Percentiles rank a stretch among this genome's conserved stretches.
Evolutionary conservation across 2,329 filamentous ascomycete genomes (phyloP).

Genomic region (Cucurbitaria berberidis): DNA sequence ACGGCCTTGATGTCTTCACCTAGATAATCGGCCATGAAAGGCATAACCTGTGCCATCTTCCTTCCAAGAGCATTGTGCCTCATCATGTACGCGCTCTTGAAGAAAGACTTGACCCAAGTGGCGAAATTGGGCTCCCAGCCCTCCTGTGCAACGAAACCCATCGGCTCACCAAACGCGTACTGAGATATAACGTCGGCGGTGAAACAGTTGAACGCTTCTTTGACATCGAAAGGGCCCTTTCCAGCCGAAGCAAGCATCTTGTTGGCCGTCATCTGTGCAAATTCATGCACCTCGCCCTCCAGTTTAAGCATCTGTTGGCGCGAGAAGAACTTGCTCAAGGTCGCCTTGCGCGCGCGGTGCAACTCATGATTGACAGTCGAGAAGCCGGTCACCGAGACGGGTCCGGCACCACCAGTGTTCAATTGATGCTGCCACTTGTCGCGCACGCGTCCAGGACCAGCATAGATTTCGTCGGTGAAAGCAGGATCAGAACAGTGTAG

Average conservation of each 20-base stretch:
- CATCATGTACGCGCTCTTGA: constrained; percentile 38
- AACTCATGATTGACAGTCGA: constrained; percentile 37
- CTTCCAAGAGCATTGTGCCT: constrained; percentile 31
- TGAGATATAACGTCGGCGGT: constrained; percentile 36
- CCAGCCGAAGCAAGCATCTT: constrained; percentile 28
- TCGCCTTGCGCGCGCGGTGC: constrained; percentile 39
- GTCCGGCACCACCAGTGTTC: constrained; percentile 34
- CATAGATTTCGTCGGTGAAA: constrained; percentile 45
- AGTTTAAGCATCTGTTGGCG: constrained; percentile 37
- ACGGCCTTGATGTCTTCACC: constrained; percentile 34
- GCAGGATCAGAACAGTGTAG: constrained; percentile 40
- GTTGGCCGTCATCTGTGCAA: constrained; percentile 21
- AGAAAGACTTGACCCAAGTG: constrained; percentile 35
- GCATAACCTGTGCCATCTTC: constrained; percentile 32
- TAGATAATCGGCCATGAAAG: constrained; percentile 34
- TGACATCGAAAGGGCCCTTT: constrained; percentile 30
- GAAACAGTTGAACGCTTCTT: constrained; percentile 38
- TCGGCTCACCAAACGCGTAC: constrained; percentile 34
- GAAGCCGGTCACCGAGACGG: constrained; percentile 34
- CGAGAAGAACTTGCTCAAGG: constrained; percentile 48
- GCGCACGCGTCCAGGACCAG: constrained; percentile 27
- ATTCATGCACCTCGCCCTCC: constrained; percentile 28
- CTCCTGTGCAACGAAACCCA: constrained; percentile 37
- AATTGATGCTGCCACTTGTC: constrained; percentile 34
- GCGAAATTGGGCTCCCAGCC: constrained; percentile 36